Conservation (phyloP, 164 flowering plant species). For the Magnolia changhungtana region DNA sequence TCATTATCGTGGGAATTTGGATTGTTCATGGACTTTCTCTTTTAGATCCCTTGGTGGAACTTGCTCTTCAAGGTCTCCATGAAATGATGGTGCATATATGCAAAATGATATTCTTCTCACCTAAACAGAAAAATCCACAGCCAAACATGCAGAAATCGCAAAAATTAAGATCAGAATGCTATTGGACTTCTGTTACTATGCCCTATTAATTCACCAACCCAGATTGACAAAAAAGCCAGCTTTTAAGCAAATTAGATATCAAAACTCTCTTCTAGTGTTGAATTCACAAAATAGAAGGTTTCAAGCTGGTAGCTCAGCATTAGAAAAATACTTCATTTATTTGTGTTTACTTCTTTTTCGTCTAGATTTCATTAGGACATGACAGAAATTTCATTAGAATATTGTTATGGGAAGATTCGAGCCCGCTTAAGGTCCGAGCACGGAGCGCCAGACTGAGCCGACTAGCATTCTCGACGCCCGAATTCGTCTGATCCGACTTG, state of each 20-base stretch:
- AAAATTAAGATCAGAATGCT: neutral
- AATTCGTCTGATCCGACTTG: no score
- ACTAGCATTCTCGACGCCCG: no score
- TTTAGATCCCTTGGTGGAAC: slow-evolving; percentile 25
- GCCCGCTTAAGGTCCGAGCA: no score
- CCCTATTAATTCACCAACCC: neutral
- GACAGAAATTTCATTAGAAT: no score
- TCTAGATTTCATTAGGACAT: no score
- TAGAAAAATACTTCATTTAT: neutral
- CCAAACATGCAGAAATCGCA: neutral
- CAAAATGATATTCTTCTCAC: slow-evolving; percentile 18
- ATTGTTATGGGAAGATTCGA: no score
- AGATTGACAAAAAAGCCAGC: neutral
- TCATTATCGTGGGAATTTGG: slow-evolving; percentile 27
- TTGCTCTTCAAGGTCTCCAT: slow-evolving; percentile 3
- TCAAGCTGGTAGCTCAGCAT: no score
- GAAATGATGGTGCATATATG: slow-evolving; percentile 1
- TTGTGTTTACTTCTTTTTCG: slow-evolving; percentile 4
- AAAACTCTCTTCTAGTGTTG: neutral
- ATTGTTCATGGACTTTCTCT: slow-evolving; percentile 26
- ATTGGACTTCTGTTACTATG: neutral
- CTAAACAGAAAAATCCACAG: slow-evolving; percentile 13
- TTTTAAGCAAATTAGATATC: neutral
- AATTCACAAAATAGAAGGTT: neutral
- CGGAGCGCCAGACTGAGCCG: no score